Evolutionary conservation across 768 basidiomycete genomes (phyloP).

Genomic region (Boletus subcaerulescens): DNA sequence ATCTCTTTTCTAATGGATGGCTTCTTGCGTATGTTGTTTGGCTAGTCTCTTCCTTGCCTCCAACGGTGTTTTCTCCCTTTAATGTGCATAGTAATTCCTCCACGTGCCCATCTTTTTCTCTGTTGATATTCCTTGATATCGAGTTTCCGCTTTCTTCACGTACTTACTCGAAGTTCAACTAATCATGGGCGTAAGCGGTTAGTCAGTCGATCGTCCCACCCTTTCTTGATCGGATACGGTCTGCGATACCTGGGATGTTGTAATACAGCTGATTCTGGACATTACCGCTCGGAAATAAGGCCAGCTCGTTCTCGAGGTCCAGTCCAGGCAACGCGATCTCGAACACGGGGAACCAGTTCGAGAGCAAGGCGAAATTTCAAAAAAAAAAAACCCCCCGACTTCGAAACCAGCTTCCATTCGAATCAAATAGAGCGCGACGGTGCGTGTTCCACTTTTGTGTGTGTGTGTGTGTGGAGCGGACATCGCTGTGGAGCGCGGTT

Average conservation of each 20-base stretch:
- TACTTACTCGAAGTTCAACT: conserved; percentile 28
- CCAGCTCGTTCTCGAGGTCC: background rate
- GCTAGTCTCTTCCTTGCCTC: conserved; percentile 8
- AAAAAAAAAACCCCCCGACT: background rate
- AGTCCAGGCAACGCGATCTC: background rate
- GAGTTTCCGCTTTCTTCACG: conserved; percentile 11
- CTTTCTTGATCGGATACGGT: conserved; percentile 30
- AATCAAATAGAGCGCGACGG: conserved; percentile 2
- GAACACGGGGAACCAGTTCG: background rate
- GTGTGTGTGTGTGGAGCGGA: background rate
- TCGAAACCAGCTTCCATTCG: conserved; percentile 17
- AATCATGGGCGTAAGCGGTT: conserved; percentile 21
- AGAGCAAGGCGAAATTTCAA: conserved; percentile 5
- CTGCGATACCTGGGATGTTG: conserved; percentile 38
- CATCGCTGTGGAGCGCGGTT: conserved; percentile 4
- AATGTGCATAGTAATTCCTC: conserved; percentile 25
- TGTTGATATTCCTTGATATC: conserved; percentile 12
- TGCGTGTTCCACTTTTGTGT: background rate
- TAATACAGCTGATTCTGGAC: conserved; percentile 35
- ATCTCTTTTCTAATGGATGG: conserved; percentile 13
- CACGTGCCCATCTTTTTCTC: background rate
- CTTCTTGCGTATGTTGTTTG: conserved; percentile 22
- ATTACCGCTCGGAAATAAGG: conserved; percentile 15
- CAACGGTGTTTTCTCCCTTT: conserved; percentile 1
- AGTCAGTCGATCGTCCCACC: conserved; percentile 14